Percentiles rank a stretch among this genome's conserved stretches.
phyloP scores from a whole-genome alignment of 2,329 filamentous ascomycete genomes.

The Botrytis pseudocinerea region DNA sequence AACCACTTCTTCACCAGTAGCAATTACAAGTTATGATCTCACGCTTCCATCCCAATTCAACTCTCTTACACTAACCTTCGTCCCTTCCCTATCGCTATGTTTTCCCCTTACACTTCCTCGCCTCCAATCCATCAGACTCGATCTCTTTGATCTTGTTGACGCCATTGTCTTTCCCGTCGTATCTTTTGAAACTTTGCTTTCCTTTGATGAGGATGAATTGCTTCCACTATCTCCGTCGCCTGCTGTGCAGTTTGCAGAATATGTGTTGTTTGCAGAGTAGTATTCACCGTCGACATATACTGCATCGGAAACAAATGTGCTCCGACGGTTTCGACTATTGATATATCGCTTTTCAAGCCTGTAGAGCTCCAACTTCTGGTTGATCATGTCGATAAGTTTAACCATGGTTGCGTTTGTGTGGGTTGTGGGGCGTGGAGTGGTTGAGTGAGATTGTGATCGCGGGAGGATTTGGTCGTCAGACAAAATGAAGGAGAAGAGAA shows the following conservation, averaged over 20 bases:
- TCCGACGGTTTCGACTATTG: conserved; percentile 80
- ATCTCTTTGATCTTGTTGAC: conserved; percentile 19
- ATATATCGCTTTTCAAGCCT: conserved; percentile 95
- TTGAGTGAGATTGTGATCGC: conserved; percentile 2
- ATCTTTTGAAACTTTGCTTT: conserved; percentile 17
- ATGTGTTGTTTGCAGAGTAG: conserved; percentile 29
- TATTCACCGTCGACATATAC: conserved; percentile 96
- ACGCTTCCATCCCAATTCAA: conserved; percentile 24
- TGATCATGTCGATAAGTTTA: conserved; percentile 59
- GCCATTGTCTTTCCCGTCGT: conserved; percentile 20
- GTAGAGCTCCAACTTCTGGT: conserved; percentile 82
- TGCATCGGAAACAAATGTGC: conserved; percentile 84
- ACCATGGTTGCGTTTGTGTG: conserved; percentile 31
- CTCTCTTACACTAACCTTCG: conserved; percentile 19
- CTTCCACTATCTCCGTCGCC: conserved; percentile 21
- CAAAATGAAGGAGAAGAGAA: conserved; percentile 7
- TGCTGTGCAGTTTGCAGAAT: conserved; percentile 19
- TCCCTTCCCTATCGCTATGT: not conserved
- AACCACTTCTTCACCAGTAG: not conserved
- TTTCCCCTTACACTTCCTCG: conserved; percentile 19
- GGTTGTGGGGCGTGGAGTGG: not conserved
- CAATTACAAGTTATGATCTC: conserved; percentile 15
- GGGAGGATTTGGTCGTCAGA: not conserved
- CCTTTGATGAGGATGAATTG: conserved; percentile 14
- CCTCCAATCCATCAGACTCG: conserved; percentile 23